Conservation (phyloP, 192 early-diverging fungal species). For the Spinellus fusiger region DNA sequence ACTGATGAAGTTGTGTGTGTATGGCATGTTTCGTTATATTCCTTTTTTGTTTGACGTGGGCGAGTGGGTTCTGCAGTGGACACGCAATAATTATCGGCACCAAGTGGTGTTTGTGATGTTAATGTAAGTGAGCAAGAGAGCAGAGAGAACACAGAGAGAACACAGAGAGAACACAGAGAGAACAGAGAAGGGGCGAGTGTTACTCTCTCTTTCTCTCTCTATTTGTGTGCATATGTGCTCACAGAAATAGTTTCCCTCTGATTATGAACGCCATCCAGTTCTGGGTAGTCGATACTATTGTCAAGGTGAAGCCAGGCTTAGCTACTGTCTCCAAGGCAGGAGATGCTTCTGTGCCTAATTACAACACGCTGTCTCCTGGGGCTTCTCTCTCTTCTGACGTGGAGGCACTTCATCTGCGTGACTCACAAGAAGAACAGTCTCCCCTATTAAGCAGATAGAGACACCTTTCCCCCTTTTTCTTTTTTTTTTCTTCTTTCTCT, state of each 20-base stretch:
- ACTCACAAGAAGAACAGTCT: neutral
- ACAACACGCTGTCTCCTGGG: too few species aligned
- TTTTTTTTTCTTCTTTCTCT: too few species aligned
- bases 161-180: too few species aligned
- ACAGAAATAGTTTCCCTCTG: slow-evolving; percentile 48
- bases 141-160: too few species aligned
- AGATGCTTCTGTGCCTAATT: neutral
- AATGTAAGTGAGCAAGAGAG: slow-evolving; percentile 31
- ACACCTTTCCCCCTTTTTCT: too few species aligned
- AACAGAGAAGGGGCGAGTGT: neutral
- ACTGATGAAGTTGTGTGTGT: slow-evolving; percentile 63
- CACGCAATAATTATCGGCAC: slow-evolving; percentile 40
- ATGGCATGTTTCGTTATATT: slow-evolving; percentile 45
- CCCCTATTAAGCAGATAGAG: neutral
- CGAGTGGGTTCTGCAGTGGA: slow-evolving; percentile 56
- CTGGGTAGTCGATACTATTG: slow-evolving; percentile 56
- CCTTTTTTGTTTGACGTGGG: slow-evolving; percentile 62
- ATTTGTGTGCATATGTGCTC: neutral
- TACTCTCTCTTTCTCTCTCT: neutral
- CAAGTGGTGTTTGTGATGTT: slow-evolving; percentile 79
- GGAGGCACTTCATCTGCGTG: neutral
- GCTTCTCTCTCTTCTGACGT: neutral
- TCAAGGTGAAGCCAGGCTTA: slow-evolving; percentile 30
- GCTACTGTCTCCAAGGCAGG: neutral
- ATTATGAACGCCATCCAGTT: slow-evolving; percentile 78